A percentile compares a stretch with the other conserved stretches of the same genome.
These are phyloP conservation scores for Nigrograna mackinnonii DNA, from an alignment of 2,329 filamentous ascomycete species.

Conservation along the genomic window DNA sequence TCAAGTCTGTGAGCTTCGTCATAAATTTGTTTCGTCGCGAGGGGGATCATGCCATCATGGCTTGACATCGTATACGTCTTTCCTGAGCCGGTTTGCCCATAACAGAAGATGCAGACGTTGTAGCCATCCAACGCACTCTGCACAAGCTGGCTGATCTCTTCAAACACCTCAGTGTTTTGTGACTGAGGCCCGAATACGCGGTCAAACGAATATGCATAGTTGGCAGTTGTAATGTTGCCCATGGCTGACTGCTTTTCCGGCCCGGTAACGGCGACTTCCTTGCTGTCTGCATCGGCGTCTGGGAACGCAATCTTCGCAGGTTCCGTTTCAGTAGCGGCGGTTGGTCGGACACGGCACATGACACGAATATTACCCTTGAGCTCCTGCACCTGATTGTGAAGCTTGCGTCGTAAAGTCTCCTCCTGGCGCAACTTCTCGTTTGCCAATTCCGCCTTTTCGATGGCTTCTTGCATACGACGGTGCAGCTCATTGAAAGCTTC, in stretches of 20 bases:
- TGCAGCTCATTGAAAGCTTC: conserved; percentile 84
- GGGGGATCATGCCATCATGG: conserved; percentile 93
- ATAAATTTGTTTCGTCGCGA: conserved; percentile 92
- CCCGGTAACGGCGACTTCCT: conserved; percentile 82
- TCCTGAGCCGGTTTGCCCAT: conserved; percentile 94
- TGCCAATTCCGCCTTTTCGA: conserved; percentile 69
- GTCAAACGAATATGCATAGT: conserved; percentile 87
- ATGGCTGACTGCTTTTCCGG: conserved; percentile 83
- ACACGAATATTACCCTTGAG: conserved; percentile 98
- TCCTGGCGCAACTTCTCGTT: conserved; percentile 86
- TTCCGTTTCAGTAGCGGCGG: conserved; percentile 58
- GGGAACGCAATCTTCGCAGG: conserved; percentile 79
- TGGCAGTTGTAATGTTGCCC: conserved; percentile 75
- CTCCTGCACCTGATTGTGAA: conserved; percentile 98
- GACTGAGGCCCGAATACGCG: conserved; percentile 81
- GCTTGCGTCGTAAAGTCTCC: conserved; percentile 84
- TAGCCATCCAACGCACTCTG: conserved; percentile 96
- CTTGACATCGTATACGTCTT: conserved; percentile 98
- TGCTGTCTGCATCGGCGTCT: conserved; percentile 77
- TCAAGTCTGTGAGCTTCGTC: conserved; percentile 79
- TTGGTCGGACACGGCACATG: conserved; percentile 91
- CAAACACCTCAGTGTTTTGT: conserved; percentile 86
- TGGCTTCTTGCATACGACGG: conserved; percentile 75
- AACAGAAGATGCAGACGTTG: conserved; percentile 99
- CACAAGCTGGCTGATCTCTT: conserved; percentile 94